Conservation (phyloP, 129 eudicot species). For the Escallonia rubra region DNA sequence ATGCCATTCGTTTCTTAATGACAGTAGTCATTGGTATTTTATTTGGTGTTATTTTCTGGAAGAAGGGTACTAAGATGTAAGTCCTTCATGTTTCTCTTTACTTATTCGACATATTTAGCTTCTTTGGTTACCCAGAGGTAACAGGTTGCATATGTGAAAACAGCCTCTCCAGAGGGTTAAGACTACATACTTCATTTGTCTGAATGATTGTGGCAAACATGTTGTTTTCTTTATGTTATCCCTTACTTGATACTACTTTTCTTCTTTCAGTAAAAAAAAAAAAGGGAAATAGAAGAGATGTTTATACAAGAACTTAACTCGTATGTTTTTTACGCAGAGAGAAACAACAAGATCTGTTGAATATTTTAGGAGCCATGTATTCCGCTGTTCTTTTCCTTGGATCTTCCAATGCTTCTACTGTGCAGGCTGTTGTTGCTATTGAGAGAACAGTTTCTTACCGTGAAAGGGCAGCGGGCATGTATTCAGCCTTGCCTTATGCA, state of each 20-base stretch:
- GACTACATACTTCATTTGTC: no score
- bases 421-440: constrained; percentile 50
- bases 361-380: constrained; percentile 56
- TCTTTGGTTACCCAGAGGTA: no score
- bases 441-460: constrained; percentile 59
- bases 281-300: background rate
- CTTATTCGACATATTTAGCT: no score
- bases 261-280: background rate
- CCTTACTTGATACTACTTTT: background rate
- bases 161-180: no score
- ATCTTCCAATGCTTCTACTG: constrained; percentile 43
- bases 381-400: constrained; percentile 54
- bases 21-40: constrained; percentile 37
- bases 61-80: constrained; percentile 51
- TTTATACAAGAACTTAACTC: background rate
- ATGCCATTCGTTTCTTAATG: constrained; percentile 47
- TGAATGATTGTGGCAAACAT: no score
- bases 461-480: constrained; percentile 70
- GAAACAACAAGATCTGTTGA: constrained; percentile 41
- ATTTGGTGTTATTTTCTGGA: constrained; percentile 56
- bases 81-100: constrained; percentile 2
- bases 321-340: constrained; percentile 21
- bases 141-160: no score
- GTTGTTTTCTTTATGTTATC: no score
- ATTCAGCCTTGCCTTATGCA: constrained; percentile 60